Evolutionary conservation across 768 basidiomycete species (phyloP), one percentile per base, ranked within the genome.

Genomic region (Boletus rex-veris): DNA sequence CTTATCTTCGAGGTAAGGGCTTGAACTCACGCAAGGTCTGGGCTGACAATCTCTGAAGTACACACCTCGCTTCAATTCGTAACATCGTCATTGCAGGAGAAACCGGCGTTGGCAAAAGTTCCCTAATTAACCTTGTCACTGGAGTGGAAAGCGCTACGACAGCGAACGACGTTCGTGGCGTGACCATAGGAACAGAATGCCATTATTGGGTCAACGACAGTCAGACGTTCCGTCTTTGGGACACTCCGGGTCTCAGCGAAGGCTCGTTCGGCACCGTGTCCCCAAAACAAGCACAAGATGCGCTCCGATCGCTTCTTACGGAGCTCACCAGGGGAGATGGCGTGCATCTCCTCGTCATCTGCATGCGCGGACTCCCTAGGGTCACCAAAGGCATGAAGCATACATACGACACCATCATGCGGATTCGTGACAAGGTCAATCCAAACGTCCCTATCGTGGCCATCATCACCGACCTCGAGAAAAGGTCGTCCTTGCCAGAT

Each of bases 401-500:
- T 36, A 68, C 62, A 7, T 68, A 67, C 43, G 58, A 66, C 18
- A 42, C 53, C 19, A 64, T 66, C 49, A 39, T 21, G 14, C 54
- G 57, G 12, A 57, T 66, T 19, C 62, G 66, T 37, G 56, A 63
- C 12, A 65, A 56, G 48, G 43, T 44, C 15, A 48, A 59, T 11
- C 53, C 56, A 3, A 48, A 55, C 1, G 44, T 61, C n/a, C 68
- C 65, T 1, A 45, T 72, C 24, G 64, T 60, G 14, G 52, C 66
- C 14, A 56, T 70, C 37, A 24, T 72, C 44, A 72, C 70, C 28
- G 72, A 73, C 19, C 64, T 73, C 15, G 72, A 72, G 54, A 69
- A 71, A 36, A 50, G 56, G 31, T 64, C 63, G 8, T 26, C 52
- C 26, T 15, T 16, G 2, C 41, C 59, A 11, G 51, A 61, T 19